Conservation (phyloP, 352 stramenopile species). For the Phytophthora sp. region DNA sequence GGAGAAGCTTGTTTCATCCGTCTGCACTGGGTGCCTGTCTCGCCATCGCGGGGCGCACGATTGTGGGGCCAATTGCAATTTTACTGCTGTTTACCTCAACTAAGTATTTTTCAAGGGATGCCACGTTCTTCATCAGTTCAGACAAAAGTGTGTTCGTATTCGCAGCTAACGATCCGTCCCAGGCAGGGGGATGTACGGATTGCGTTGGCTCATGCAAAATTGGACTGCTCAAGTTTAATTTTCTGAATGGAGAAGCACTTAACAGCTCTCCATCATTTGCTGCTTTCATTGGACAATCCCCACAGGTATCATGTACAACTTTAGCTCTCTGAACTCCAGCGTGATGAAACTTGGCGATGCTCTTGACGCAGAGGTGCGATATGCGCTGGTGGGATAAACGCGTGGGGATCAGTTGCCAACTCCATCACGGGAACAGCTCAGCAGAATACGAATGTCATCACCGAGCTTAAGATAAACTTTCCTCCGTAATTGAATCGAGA, state of each 20-base stretch:
- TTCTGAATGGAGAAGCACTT: slow-evolving; percentile 15
- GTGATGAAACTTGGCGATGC: slow-evolving; percentile 12
- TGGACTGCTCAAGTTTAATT: slow-evolving; percentile 15
- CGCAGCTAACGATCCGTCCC: slow-evolving; percentile 26
- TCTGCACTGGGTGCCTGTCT: slow-evolving; percentile 23
- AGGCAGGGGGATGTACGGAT: slow-evolving; percentile 27
- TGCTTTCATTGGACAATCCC: slow-evolving; percentile 13
- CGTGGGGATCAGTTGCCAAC: slow-evolving; percentile 28
- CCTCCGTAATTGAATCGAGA: slow-evolving; percentile 20
- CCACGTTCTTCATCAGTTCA: slow-evolving; percentile 26
- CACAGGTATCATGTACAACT: slow-evolving; percentile 24
- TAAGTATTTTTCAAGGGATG: slow-evolving; percentile 20
- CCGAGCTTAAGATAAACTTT: slow-evolving; percentile 22
- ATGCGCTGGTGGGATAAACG: slow-evolving; percentile 23
- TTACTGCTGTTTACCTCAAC: slow-evolving; percentile 21
- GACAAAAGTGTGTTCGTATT: slow-evolving; percentile 34
- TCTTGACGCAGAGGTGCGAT: slow-evolving; percentile 19
- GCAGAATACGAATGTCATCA: slow-evolving; percentile 22
- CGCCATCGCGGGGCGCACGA: slow-evolving; percentile 19
- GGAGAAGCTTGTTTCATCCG: slow-evolving; percentile 5
- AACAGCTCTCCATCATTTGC: slow-evolving; percentile 27
- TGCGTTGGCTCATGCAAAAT: slow-evolving; percentile 25
- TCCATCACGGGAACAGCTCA: slow-evolving; percentile 15
- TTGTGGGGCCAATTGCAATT: slow-evolving; percentile 23
- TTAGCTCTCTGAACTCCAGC: slow-evolving; percentile 16